Evolutionary conservation across 805 yeast genomes (phyloP), one percentile per base, ranked within the genome.

Genomic region (Metschnikowia rubicola): DNA sequence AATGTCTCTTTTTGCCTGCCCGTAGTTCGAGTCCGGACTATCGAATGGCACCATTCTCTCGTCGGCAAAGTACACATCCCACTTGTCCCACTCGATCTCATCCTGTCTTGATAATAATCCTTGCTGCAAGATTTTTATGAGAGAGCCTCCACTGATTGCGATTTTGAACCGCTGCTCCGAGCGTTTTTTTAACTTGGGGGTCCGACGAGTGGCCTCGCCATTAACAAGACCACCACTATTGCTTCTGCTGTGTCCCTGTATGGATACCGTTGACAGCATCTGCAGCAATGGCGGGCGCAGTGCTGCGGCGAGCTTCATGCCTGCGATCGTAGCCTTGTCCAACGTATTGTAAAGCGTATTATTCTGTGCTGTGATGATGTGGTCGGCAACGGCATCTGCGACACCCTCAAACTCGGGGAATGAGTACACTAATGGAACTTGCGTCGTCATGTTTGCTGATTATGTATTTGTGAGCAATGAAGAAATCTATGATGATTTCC

Each of bases 11-110:
- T 89, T 88, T 42, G 94, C 89, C 50, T 79, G 81, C n/a, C 97
- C 97, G 59, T 84, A 92, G 65, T 92, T 92, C 46, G 95, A 85
- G 59, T 89, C 92, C 8, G 79, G 79, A 28, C 87, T 81, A 42
- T 80, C 85, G 55, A 89, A 88, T 37, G 96, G 94, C 35, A 92
- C 98, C 53, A 92, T 74, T 65, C 98, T 80, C 71, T 92, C 98
- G 68, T 92, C 98, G 6, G 97, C 97, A 70, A 92, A 91, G 67
- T 89, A 92, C 41, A 92, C 80, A 65, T 92, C 97, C 98, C 98
- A 92, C 62, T 83, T 84, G 39, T 81, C 84, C 97, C 97, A 92
- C 56, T 83, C 84, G 21, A 94, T 83, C 55, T 84, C 90, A 39
- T 77, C 78, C 44, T 70, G 68, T 59, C 96, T 76, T 35, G 79